Evolutionary conservation across 176 grass and related monocot genomes (phyloP).

Genomic region (Hordeum vulgare): MorexV3_pseudomolecules_assembly NC_058520.1:552305514-552306013

Average conservation of each 20-base stretch:
- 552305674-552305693: background rate
- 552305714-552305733: background rate
- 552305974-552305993: background rate
- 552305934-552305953: too few species aligned
- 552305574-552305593: background rate
- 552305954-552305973: too few species aligned
- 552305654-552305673: background rate
- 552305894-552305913: background rate
- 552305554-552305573: too few species aligned
- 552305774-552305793: background rate
- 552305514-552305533: conserved; percentile 48
- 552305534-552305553: background rate
- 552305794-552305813: background rate
- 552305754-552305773: background rate
- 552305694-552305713: background rate
- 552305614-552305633: background rate
- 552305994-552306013: background rate
- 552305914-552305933: background rate
- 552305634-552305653: too few species aligned
- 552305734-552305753: background rate
- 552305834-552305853: background rate
- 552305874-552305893: background rate
- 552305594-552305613: background rate
- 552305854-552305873: background rate
- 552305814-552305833: background rate